Base-by-base conservation (phyloP, 2,329 filamentous ascomycete genomes). In the Corinectria fuckeliana region DNA sequence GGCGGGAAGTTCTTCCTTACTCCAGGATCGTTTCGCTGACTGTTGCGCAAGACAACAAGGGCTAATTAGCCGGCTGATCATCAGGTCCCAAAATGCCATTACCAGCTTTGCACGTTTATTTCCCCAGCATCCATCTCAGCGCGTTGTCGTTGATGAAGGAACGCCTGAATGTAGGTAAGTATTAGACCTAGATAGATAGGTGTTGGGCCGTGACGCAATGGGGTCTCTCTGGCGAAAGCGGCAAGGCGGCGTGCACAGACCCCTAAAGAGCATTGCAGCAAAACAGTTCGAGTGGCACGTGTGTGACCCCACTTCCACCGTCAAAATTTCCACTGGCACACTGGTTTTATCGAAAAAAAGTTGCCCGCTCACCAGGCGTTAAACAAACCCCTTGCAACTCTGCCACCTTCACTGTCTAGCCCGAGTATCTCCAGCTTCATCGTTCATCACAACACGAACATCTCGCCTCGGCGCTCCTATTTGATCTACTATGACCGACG, bases 401-500 rank as follows among this genome's bases (percentile, higher is more conserved):
- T 57, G 48, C 53, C 62, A 64, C 42, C 49, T 47, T 42, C 26
- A 16, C 26, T 30, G 25, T 28, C 39, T 39, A 13, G 41, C 50
- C 45, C 25, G 45, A 54, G 23, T 26, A 26, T 49, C 16, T 18
- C 34, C 57, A 23, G 25, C 41, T 48, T 44, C 26, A 34, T 20
- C 26, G 11, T 56, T 34, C 32, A 36, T 55, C 45, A 28, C 50
- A 14, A 28, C 50, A 34, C 21, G 10, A 20, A 11, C 28, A 45
- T 16, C 45, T 23, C 32, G 18, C 28, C n/a, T 30, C n/a, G 49
- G 30, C 14, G 8, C 45, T 14, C 11, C 26, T 39, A 55, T 23
- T 57, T 25, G 41, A 58, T 63, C 52, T 72, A 72, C 60, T 70
- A 74, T 74, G 72, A 73, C 56, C 59, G 36, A 47, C 60, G 57